Base-by-base conservation (phyloP, 1,139 yeast species). In the Casaregolazyma lundiana region DNA sequence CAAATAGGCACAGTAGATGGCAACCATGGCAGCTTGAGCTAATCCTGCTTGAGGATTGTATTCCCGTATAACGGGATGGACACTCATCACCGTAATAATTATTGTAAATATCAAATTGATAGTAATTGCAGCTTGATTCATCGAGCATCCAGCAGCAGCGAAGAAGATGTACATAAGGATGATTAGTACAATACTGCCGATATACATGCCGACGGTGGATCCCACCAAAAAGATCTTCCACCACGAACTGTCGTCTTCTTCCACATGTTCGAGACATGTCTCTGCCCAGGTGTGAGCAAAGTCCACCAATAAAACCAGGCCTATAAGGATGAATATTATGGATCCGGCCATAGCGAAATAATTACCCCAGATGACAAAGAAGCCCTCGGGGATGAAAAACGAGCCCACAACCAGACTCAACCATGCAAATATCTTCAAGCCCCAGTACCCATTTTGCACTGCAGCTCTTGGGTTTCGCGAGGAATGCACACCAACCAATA, bases 241-340 rank as follows among this genome's bases (percentile, higher is more conserved):
- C 56, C 86, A 59, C 45, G 80, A 77, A 43, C 90, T 84, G 53
- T 90, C 96, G 56, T 85, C 94, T 55, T 78, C 74, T 64, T 92
- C 97, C 42, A 92, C 88, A 59, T 88, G 87, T 55, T 84, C 92
- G 47, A 92, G 76, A 63, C 98, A 94, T 8, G 85, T 87, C 60
- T 94, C 99, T 0, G 98, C 97, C 97, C 97, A 94, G 50, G 94
- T 94, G 66, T 94, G 98, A 9, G 98, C 97, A 73, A 89, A 92
- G 66, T 94, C 98, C 24, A 94, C 97, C 46, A 94, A 69, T 44
- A 94, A 72, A 8, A 94, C 86, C 49, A 94, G 73, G 0, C 98
- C 98, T 52, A 92, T 88, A 6, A 94, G 82, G 34, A 92, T 76
- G 66, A 94, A 94, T 3, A 89, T 65, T 3, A 94, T 84, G 37